Percentiles rank a stretch among this genome's conserved stretches.
Conservation (phyloP, 495 filamentous ascomycete genomes). For the Gamarada debralockiae region DNA sequence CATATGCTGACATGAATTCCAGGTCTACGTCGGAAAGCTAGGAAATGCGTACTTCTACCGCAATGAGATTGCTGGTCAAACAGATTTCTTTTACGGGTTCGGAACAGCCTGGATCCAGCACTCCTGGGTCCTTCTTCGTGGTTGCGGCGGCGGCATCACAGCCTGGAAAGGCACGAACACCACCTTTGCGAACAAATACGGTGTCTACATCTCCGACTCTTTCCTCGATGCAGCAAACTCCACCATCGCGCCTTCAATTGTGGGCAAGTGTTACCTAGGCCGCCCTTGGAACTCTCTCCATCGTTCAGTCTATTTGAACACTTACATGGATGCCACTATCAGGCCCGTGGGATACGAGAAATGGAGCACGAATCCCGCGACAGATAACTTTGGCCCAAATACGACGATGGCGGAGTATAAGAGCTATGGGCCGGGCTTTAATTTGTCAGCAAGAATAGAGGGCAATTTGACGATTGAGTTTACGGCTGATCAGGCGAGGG, state of each 20-base stretch:
- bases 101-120: constrained; percentile 13
- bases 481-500: constrained; percentile 29
- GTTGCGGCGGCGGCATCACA: constrained; percentile 57
- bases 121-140: constrained; percentile 32
- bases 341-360: constrained; percentile 46
- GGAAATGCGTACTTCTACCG: constrained; percentile 55
- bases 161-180: constrained; percentile 66
- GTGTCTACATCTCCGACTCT: constrained; percentile 53
- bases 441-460: constrained; percentile 38
- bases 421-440: constrained; percentile 51
- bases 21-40: constrained; percentile 58
- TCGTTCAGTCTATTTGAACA: constrained; percentile 47
- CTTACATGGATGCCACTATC: constrained; percentile 50
- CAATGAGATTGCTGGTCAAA: constrained; percentile 52
- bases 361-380: constrained; percentile 33
- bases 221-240: constrained; percentile 44
- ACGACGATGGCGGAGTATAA: constrained; percentile 53
- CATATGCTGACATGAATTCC: not conserved
- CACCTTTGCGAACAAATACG: constrained; percentile 58
- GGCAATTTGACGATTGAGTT: constrained; percentile 41
- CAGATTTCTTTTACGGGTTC: constrained; percentile 42
- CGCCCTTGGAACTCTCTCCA: constrained; percentile 54
- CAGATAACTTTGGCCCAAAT: constrained; percentile 33
- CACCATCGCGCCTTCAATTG: constrained; percentile 38
- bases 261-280: constrained; percentile 49